Conservation (phyloP, 768 basidiomycete genomes). For the Glaciozyma antarctica region DNA sequence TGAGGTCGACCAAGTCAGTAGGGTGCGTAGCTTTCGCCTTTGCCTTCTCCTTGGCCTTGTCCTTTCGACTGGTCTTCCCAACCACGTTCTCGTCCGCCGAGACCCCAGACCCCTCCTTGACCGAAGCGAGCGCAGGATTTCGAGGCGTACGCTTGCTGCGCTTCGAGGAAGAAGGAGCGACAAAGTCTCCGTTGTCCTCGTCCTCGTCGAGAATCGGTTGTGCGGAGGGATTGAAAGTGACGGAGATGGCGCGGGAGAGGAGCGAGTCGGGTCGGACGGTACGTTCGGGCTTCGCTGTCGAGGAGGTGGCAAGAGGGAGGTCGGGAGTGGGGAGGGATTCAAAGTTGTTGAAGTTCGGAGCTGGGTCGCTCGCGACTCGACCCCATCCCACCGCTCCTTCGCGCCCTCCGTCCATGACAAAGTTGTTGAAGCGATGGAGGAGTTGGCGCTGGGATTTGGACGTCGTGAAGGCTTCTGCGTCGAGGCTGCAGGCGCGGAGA, state of each 20-base stretch:
- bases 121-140: background rate
- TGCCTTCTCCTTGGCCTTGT: conserved; percentile 34
- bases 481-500: conserved; percentile 47
- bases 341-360: conserved; percentile 11
- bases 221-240: background rate
- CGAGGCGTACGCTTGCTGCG: background rate
- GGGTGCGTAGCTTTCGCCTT: conserved; percentile 26
- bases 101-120: too few relatives aligned
- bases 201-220: background rate
- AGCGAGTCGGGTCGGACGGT: background rate
- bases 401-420: conserved; percentile 46
- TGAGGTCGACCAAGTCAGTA: conserved; percentile 12
- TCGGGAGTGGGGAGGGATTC: background rate
- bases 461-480: conserved; percentile 56
- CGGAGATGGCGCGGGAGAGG: conserved; percentile 3
- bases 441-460: conserved; percentile 67
- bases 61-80: conserved; percentile 7
- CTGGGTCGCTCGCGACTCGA: conserved; percentile 26
- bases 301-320: conserved; percentile 27
- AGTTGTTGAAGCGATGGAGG: conserved; percentile 70
- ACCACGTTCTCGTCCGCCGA: background rate
- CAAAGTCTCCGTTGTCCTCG: background rate
- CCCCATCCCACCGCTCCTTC: conserved; percentile 31
- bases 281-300: background rate
- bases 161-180: background rate